These are phyloP conservation scores for Pestalotiopsis sp. DNA, from an alignment of 2,329 filamentous ascomycete genomes.

Conservation along the genomic window DNA sequence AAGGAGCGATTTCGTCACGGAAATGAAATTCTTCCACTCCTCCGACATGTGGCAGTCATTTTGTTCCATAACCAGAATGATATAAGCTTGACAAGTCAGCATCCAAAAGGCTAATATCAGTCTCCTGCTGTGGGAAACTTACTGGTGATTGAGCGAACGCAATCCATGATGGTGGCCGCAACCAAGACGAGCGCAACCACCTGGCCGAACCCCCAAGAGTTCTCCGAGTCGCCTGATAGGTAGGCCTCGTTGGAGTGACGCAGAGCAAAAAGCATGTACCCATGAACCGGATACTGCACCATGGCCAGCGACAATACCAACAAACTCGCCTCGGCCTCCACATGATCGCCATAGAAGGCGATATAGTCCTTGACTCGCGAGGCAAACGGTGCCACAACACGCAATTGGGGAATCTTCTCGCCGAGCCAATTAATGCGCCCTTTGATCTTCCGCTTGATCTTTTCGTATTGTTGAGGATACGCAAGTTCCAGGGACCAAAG, in stretches of 20 bases:
- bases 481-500: not conserved
- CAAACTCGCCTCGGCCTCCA: not conserved
- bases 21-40: not conserved
- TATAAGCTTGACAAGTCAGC: not conserved
- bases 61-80: not conserved
- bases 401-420: not conserved
- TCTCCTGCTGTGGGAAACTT: not conserved
- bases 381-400: no score
- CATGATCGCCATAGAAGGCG: not conserved
- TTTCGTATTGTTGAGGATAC: not conserved
- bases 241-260: not conserved
- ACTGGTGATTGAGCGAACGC: not conserved
- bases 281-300: not conserved
- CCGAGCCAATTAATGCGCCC: not conserved
- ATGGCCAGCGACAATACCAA: not conserved
- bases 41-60: not conserved
- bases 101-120: not conserved
- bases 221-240: not conserved
- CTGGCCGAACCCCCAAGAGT: not conserved
- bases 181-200: not conserved
- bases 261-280: not conserved
- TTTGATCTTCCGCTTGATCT: not conserved
- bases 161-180: not conserved
- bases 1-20: not conserved
- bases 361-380: no score